These are phyloP conservation scores for Nemania bipapillata DNA, from an alignment of 2,329 filamentous ascomycete genomes.

Conservation along the genomic window DNA sequence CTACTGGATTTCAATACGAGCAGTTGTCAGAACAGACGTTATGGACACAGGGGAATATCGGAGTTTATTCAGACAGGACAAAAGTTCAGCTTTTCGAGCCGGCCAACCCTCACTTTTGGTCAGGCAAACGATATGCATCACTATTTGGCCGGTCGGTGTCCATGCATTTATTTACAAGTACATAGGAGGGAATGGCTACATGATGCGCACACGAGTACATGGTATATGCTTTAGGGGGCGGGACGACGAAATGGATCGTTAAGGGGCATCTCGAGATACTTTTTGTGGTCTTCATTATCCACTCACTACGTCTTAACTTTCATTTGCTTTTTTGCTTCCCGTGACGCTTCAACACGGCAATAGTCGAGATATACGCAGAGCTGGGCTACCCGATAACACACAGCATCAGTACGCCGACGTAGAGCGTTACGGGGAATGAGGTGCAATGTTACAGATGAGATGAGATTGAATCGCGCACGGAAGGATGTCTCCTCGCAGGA, in stretches of 20 bases:
- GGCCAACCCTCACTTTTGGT: conserved; percentile 15
- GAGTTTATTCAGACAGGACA: conserved; percentile 34
- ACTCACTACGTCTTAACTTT: conserved; percentile 30
- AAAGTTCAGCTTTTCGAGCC: conserved; percentile 28
- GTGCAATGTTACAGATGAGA: conserved; percentile 7
- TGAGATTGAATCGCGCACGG: background rate
- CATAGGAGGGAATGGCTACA: conserved; percentile 24
- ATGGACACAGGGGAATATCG: conserved; percentile 20
- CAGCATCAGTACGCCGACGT: background rate
- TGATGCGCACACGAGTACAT: conserved; percentile 15
- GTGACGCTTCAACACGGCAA: conserved; percentile 5
- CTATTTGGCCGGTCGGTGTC: conserved; percentile 30
- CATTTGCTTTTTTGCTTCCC: background rate
- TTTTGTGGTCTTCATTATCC: conserved; percentile 25
- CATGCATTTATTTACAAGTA: conserved; percentile 38
- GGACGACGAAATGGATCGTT: conserved; percentile 25
- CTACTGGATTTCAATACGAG: conserved; percentile 10
- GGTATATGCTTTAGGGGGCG: conserved; percentile 14
- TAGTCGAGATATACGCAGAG: conserved; percentile 2
- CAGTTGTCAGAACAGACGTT: conserved; percentile 16
- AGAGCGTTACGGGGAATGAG: background rate
- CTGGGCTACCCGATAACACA: background rate
- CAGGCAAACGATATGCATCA: conserved; percentile 34
- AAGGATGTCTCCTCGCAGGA: background rate
- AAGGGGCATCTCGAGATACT: conserved; percentile 7